These are phyloP conservation scores for Phialophora verrucosa DNA, from an alignment of 2,329 filamentous ascomycete species.

Conservation along the genomic window DNA sequence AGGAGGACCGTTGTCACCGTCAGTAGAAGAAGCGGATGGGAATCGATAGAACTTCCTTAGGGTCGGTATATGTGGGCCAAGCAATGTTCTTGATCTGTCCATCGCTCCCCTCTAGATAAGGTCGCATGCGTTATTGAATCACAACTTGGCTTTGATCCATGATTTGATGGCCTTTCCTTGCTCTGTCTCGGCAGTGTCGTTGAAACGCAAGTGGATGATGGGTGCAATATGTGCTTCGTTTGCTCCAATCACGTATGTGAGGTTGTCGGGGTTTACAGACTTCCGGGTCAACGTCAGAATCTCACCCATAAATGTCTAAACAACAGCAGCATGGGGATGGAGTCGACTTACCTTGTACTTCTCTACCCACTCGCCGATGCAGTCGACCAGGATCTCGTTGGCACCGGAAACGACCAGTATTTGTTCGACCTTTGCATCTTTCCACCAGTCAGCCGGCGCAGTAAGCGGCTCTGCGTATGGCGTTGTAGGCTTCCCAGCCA, in stretches of 20 bases:
- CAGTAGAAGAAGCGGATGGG: background rate
- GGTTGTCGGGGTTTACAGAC: slow-evolving; percentile 41
- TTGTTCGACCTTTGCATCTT: slow-evolving; percentile 36
- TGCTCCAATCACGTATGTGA: slow-evolving; percentile 46
- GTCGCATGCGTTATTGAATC: background rate
- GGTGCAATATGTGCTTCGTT: slow-evolving; percentile 52
- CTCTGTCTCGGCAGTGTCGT: slow-evolving; percentile 46
- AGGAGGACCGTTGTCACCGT: background rate
- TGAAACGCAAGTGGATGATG: slow-evolving; percentile 48
- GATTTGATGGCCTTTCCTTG: slow-evolving; percentile 49
- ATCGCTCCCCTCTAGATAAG: background rate
- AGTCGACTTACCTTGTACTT: slow-evolving; percentile 35
- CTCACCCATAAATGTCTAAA: background rate
- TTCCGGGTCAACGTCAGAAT: slow-evolving; percentile 20
- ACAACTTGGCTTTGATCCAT: slow-evolving; percentile 42
- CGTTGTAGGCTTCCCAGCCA: slow-evolving; percentile 27
- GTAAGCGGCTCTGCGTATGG: slow-evolving; percentile 31
- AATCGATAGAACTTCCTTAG: background rate
- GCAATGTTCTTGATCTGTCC: background rate
- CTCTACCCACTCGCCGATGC: slow-evolving; percentile 31
- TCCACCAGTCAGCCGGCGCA: slow-evolving; percentile 37
- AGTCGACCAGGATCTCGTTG: slow-evolving; percentile 36
- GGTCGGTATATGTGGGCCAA: background rate
- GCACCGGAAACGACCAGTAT: slow-evolving; percentile 30
- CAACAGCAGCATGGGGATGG: background rate